Percentiles rank a stretch among this genome's conserved stretches.
phyloP scores from a whole-genome alignment of 1,139 yeast species.

The Suhomyces bolitotheri region DNA sequence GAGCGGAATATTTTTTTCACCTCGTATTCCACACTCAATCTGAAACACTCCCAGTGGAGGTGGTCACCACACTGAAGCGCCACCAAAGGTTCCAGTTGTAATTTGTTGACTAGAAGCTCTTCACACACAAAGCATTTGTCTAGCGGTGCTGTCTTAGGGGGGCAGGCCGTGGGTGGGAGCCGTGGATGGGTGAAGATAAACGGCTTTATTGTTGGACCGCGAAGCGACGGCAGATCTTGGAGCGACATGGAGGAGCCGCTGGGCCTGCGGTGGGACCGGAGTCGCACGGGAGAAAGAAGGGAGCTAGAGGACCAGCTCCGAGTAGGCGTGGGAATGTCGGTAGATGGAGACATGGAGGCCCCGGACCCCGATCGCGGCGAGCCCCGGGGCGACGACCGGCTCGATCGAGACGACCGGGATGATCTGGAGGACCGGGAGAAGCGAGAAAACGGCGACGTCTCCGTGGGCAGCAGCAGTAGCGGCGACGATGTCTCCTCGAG shows the following conservation, averaged over 20 bases:
- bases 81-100: constrained; percentile 35
- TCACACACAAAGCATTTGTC: constrained; percentile 39
- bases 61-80: constrained; percentile 41
- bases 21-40: constrained; percentile 20
- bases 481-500: too few species aligned
- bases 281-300: constrained; percentile 3
- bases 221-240: too few species aligned
- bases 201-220: constrained; percentile 32
- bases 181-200: constrained; percentile 20
- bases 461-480: too few species aligned
- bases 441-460: too few species aligned
- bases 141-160: constrained; percentile 4
- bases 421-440: too few species aligned
- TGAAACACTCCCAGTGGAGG: constrained; percentile 42
- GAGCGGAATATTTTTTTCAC: constrained; percentile 4
- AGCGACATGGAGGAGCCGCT: background rate
- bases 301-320: constrained; percentile 1
- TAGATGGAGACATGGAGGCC: background rate
- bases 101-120: constrained; percentile 33
- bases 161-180: background rate
- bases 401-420: background rate
- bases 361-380: constrained; percentile 1
- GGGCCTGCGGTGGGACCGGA: constrained; percentile 2
- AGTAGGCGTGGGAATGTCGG: too few species aligned
- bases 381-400: constrained; percentile 2